Conservation (phyloP, 139 green algal species). For the Desmodesmus armatus region DNA sequence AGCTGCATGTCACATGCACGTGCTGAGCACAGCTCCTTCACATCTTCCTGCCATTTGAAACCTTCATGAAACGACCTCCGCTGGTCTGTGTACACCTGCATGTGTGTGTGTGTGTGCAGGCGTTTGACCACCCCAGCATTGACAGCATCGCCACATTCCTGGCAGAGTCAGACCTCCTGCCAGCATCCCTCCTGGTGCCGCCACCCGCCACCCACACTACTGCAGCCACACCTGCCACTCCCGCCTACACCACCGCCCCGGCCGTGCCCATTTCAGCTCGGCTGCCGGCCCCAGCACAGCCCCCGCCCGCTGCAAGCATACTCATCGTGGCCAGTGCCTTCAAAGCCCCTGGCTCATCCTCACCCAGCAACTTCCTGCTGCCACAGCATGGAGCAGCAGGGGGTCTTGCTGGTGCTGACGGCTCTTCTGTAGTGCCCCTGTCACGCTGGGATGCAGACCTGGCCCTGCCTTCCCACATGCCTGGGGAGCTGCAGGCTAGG, state of each 20-base stretch:
- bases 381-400: neutral
- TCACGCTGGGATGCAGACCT: slow-evolving; percentile 62
- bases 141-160: slow-evolving; percentile 57
- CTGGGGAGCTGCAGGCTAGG: slow-evolving; percentile 46
- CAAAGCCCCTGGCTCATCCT: neutral
- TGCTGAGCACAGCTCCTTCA: too few species aligned
- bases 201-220: too few species aligned
- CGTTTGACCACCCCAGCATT: slow-evolving; percentile 75
- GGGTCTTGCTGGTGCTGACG: slow-evolving; percentile 24
- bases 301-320: too few species aligned
- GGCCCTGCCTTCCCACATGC: slow-evolving; percentile 14
- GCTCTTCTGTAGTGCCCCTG: slow-evolving; percentile 52
- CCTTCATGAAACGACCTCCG: too few species aligned
- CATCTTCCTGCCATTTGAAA: too few species aligned
- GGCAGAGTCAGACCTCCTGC: slow-evolving; percentile 42
- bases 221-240: neutral
- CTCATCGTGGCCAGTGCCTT: neutral
- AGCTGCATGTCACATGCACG: too few species aligned
- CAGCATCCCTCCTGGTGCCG: slow-evolving; percentile 45
- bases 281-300: neutral
- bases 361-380: neutral
- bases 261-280: neutral
- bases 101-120: too few species aligned
- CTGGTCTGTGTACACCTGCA: too few species aligned
- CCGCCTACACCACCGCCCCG: neutral